Base-by-base conservation (phyloP, 2,329 filamentous ascomycete genomes). In the Fusarium penzigii region DNA sequence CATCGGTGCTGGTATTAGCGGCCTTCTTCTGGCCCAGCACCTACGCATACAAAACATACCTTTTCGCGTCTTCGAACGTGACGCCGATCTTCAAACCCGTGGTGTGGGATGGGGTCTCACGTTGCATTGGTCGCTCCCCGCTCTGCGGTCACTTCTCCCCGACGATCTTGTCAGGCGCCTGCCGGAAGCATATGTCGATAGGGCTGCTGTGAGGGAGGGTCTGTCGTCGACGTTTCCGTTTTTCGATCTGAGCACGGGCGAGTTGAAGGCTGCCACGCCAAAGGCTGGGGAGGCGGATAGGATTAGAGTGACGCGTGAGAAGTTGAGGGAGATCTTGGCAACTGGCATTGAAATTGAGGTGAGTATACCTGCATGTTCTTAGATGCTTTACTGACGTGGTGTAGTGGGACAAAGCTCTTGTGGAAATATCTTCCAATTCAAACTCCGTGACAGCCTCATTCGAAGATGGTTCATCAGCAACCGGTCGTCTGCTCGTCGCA, bases 81-180 rank as follows among this genome's bases (percentile, higher is more conserved):
- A 81, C 56, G 51, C 63, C 6, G 73, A 78, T 39, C 70, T 79
- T 40, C 71, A 67, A 51, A 73, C 73, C 29, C 79, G 76, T 32
- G 79, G 70, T 17, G 71, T 75, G 5, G 83, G 84, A 55, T 87
- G 84, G 85, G 85, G 83, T 3, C 70, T 87, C 51, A 86, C 83
- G 0, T 71, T 87, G 51, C 82, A 86, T 63, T 87, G 83, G 83
- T 81, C 80, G 5, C 73, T 86, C 10, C 73, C 78, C 0, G 74
- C 73, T 2, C 70, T 87, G 39, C 72, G 78, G 42, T 64, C 72
- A 8, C 71, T 86, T 17, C 70, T 87, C 29, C 79, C 82, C 0
- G 63, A 72, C 0, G 68, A 77, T 12, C 66, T 84, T 7, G 50
- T 76, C 4, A 62, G 64, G 2, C 72, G 74, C 1, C 66, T 85